Conservation (phyloP, 164 flowering plant genomes). For the Aristolochia fimbriata region DNA sequence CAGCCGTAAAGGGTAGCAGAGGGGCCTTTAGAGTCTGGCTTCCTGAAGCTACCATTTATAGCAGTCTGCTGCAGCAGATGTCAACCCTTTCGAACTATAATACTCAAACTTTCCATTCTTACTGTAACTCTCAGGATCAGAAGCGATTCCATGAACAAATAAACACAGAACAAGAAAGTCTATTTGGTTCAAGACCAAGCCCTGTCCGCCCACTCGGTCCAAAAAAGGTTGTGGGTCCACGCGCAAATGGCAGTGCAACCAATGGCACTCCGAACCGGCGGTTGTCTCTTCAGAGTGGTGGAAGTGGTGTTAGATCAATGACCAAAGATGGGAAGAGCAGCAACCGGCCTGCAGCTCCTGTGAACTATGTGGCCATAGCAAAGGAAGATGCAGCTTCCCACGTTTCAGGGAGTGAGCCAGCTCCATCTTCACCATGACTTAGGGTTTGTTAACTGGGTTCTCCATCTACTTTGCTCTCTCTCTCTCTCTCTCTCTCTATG, state of each 20-base stretch:
- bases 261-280: constrained; percentile 75
- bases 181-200: constrained; percentile 73
- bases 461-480: too few relatives aligned
- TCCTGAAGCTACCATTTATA: too few relatives aligned
- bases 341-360: constrained; percentile 54
- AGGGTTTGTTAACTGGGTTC: too few relatives aligned
- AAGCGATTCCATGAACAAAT: constrained; percentile 75
- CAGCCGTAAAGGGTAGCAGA: too few relatives aligned
- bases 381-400: constrained; percentile 77
- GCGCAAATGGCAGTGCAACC: constrained; percentile 56
- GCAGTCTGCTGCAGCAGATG: too few relatives aligned
- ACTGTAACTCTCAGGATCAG: constrained; percentile 48
- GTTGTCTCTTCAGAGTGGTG: constrained; percentile 50
- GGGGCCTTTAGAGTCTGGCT: too few relatives aligned
- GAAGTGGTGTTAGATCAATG: constrained; percentile 37
- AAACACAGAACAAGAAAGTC: constrained; percentile 66
- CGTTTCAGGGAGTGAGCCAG: constrained; percentile 49
- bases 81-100: too few relatives aligned
- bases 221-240: constrained; percentile 73
- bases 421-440: constrained; percentile 53
- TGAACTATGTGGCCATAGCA: constrained; percentile 65
- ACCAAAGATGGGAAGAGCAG: constrained; percentile 60
- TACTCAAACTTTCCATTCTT: too few relatives aligned
- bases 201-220: constrained; percentile 54
- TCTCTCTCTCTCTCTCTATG: too few relatives aligned